A percentile compares a stretch with the other conserved stretches of the same genome.
These are phyloP conservation scores for Noccaea caerulescens DNA, from an alignment of 345 rosid species.

Conservation along the genomic window DNA sequence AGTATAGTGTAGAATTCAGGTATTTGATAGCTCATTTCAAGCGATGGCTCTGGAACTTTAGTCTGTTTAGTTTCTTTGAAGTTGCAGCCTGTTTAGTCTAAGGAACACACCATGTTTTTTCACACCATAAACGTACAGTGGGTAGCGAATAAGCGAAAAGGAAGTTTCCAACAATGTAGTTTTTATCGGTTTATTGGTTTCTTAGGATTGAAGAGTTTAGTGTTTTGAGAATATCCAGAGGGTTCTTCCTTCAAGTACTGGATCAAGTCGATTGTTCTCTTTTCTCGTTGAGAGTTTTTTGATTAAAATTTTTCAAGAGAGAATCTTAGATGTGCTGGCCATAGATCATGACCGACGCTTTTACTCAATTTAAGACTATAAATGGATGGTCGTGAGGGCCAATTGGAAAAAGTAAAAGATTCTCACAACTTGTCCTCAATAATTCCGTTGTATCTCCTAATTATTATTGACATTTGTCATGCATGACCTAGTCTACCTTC, in stretches of 20 bases:
- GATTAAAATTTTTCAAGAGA: not conserved
- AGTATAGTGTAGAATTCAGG: conserved; percentile 2
- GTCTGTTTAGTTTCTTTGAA: conserved; percentile 6
- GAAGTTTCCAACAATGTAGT: not conserved
- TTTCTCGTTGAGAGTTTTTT: not conserved
- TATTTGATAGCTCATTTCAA: not conserved
- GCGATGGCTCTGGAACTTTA: not conserved
- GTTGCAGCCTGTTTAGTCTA: not conserved
- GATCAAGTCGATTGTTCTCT: conserved; percentile 8
- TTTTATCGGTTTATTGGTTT: not conserved
- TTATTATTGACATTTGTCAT: conserved; percentile 12
- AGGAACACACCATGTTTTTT: not conserved
- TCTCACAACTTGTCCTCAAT: conserved; percentile 28
- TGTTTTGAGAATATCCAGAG: conserved; percentile 9
- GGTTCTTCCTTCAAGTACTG: conserved; percentile 4
- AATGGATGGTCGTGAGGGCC: conserved; percentile 29
- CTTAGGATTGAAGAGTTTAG: not conserved
- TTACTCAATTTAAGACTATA: conserved; percentile 27
- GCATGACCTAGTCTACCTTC: conserved; percentile 35
- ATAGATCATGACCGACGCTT: conserved; percentile 24
- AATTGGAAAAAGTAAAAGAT: conserved; percentile 9
- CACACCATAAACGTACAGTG: not conserved
- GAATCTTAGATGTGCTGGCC: conserved; percentile 34
- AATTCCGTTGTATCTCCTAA: conserved; percentile 2
- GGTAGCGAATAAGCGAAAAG: not conserved